Evolutionary conservation across 1,139 yeast genomes (phyloP).

Genomic region (Scheffersomyces cryptocercus): DNA sequence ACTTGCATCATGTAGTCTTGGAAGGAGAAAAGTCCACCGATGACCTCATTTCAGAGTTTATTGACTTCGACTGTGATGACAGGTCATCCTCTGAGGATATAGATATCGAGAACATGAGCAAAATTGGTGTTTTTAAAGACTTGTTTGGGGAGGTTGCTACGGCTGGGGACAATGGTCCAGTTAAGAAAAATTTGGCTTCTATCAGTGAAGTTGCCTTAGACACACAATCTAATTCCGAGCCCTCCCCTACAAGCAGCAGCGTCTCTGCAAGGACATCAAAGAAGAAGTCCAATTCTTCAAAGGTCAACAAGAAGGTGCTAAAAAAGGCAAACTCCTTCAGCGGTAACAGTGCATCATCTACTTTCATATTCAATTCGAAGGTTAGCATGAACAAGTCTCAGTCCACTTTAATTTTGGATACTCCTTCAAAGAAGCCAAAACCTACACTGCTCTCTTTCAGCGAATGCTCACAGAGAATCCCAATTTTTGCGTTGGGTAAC

Average conservation of each 20-base stretch:
- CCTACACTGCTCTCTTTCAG: slow-evolving; percentile 22
- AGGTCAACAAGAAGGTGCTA: slow-evolving; percentile 14
- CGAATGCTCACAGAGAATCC: slow-evolving; percentile 29
- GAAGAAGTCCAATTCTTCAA: slow-evolving; percentile 8
- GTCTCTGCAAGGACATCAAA: not conserved
- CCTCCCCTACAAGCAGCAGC: slow-evolving; percentile 1
- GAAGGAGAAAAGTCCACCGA: not conserved
- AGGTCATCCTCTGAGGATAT: not conserved
- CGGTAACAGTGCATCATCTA: slow-evolving; percentile 4
- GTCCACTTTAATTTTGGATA: not conserved
- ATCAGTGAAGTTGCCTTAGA: not conserved
- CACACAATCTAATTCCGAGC: not conserved
- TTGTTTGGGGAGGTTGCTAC: slow-evolving; percentile 1
- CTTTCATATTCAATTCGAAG: slow-evolving; percentile 1
- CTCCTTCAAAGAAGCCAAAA: slow-evolving; percentile 9
- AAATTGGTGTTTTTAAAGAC: slow-evolving; percentile 1
- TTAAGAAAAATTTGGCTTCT: not conserved
- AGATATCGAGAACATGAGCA: not conserved
- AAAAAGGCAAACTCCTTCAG: slow-evolving; percentile 16
- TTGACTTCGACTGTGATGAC: slow-evolving; percentile 1
- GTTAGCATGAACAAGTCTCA: not conserved
- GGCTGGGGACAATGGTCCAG: not conserved
- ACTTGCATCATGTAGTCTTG: slow-evolving; percentile 6
- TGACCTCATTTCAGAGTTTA: not conserved
- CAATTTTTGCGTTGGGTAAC: slow-evolving; percentile 16